Base-by-base conservation (phyloP, 2,329 filamentous ascomycete species). In the Sclerotinia spermophila region DNA sequence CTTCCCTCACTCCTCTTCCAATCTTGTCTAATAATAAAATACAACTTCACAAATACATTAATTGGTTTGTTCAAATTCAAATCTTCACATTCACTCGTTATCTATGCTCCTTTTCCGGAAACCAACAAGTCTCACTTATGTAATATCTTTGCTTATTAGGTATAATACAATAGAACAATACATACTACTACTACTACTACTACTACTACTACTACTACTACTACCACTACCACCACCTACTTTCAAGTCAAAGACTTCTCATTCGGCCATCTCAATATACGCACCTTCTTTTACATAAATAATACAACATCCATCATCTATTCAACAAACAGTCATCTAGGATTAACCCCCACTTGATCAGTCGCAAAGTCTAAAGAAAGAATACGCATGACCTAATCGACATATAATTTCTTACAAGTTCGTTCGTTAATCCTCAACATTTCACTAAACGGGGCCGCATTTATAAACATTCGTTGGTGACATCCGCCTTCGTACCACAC, bases 201-300 rank as follows among this genome's bases (percentile, higher is more conserved):
- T n/a, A n/a, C n/a, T n/a, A n/a, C n/a, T n/a, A n/a, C n/a, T n/a
- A n/a, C n/a, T n/a, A n/a, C n/a, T n/a, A n/a, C n/a, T n/a, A n/a
- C n/a, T n/a, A n/a, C n/a, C n/a, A n/a, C 38, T 13, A 44, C 45
- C n/a, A 61, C 59, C 40, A 44, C 33, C 10, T 45, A 21, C 44
- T 44, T 40, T 24, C 19, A 40, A 64, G n/a, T n/a, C n/a, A 53
- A 27, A 27, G 5, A 6, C 40, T 45, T 64, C 30, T 64, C 30
- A 45, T 45, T 64, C 48, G 27, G 15, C 51, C 38, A 30, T 67
- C 35, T 40, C 35, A 27, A 40, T 30, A 40, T n/a, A 30, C 40
- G 27, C 55, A 68, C 56, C 40, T 24, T 53, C n/a, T n/a, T 68
- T 68, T 27, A 68, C 67, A 61, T 68, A 68, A 68, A n/a, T n/a